Evolutionary conservation across 2,329 filamentous ascomycete species (phyloP).

Genomic region (Aureobasidium sp.): DNA sequence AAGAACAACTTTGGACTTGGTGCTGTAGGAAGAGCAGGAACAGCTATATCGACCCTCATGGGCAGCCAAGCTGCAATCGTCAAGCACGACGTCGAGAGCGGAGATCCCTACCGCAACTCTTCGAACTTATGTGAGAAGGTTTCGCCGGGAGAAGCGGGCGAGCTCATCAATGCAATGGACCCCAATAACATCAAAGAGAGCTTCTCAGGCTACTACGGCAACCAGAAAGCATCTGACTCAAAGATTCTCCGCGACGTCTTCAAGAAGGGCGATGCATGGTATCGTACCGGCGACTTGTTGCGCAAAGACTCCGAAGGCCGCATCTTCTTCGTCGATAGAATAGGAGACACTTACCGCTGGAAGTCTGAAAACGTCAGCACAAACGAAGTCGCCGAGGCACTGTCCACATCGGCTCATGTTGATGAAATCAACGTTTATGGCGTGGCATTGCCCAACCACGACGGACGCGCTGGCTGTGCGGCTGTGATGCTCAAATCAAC

Average conservation of each 20-base stretch:
- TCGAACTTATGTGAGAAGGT: slow-evolving; percentile 62
- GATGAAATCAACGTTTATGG: slow-evolving; percentile 83
- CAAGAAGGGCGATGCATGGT: slow-evolving; percentile 69
- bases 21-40: slow-evolving; percentile 68
- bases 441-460: slow-evolving; percentile 69
- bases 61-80: slow-evolving; percentile 51
- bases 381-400: slow-evolving; percentile 65
- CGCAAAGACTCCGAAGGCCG: slow-evolving; percentile 63
- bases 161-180: slow-evolving; percentile 67
- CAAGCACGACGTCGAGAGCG: slow-evolving; percentile 63
- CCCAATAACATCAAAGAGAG: slow-evolving; percentile 52
- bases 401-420: slow-evolving; percentile 60
- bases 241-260: slow-evolving; percentile 73
- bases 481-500: slow-evolving; percentile 49
- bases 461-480: slow-evolving; percentile 76
- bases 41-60: slow-evolving; percentile 51
- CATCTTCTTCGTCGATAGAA: slow-evolving; percentile 73
- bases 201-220: slow-evolving; percentile 79
- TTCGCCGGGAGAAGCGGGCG: slow-evolving; percentile 58
- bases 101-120: slow-evolving; percentile 60
- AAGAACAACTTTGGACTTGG: slow-evolving; percentile 67
- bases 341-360: slow-evolving; percentile 73
- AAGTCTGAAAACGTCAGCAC: slow-evolving; percentile 50
- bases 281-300: slow-evolving; percentile 76
- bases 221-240: slow-evolving; percentile 59